Percentiles rank a stretch among this genome's conserved stretches.
These are phyloP conservation scores for Aristolochia contorta DNA, from an alignment of 164 flowering plant genomes.

Conservation along the genomic window DNA sequence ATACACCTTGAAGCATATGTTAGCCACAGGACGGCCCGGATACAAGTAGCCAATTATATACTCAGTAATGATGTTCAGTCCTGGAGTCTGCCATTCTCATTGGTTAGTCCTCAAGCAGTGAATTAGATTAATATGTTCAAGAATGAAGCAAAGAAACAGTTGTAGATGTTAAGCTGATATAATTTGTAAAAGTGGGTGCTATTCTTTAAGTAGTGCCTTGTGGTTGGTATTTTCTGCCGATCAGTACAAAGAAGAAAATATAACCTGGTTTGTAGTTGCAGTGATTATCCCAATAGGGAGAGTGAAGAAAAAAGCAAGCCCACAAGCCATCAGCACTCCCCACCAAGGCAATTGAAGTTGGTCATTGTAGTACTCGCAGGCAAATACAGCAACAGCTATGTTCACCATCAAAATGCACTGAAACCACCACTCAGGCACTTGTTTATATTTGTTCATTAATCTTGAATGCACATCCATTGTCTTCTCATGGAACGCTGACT, in stretches of 20 bases:
- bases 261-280: conserved; percentile 84
- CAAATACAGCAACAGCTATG: conserved; percentile 48
- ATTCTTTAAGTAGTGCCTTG: too few species aligned
- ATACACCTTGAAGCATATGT: conserved; percentile 90
- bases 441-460: conserved; percentile 60
- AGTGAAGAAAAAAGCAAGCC: conserved; percentile 66
- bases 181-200: too few species aligned
- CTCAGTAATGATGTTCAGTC: conserved; percentile 73
- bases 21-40: conserved; percentile 83
- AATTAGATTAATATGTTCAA: background rate
- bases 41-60: conserved; percentile 75
- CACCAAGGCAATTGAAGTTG: conserved; percentile 91
- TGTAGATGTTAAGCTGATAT: background rate
- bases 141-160: background rate
- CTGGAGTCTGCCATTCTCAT: conserved; percentile 38
- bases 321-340: conserved; percentile 75
- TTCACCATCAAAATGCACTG: conserved; percentile 42
- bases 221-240: too few species aligned
- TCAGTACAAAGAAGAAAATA: background rate
- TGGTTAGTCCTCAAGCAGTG: background rate
- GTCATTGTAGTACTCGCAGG: conserved; percentile 56
- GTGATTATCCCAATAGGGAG: conserved; percentile 85
- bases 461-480: conserved; percentile 65
- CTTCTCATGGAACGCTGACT: conserved; percentile 45
- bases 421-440: conserved; percentile 88